Evolutionary conservation across 768 basidiomycete species (phyloP), one percentile per base, ranked within the genome.

Genomic region (Mycena amicta): DNA sequence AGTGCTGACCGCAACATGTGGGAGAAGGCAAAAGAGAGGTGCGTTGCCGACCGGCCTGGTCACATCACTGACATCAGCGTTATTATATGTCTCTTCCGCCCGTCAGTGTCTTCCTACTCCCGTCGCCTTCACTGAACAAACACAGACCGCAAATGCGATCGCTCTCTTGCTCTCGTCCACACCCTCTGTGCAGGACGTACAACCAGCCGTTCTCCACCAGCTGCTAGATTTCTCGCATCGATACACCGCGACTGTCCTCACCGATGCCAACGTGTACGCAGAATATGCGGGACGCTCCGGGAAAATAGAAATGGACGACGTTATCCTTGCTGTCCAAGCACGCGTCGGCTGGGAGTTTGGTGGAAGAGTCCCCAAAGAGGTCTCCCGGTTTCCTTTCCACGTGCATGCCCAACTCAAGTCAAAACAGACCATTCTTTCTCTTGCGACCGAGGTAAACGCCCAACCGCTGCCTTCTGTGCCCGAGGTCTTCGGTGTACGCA

Each of bases 271-370:
- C 62, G 89, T 93, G 20, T 94, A 94, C 69, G 88, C 92, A 16
- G 93, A 94, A 65, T 92, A 94, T 69, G 92, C 89, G 20, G 89
- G 90, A 15, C 80, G 87, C 43, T 71, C 84, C 2, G 89, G 88
- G 57, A 92, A 89, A 75, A 79, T 94, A 54, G 92, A 93, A 62
- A 83, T 88, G 79, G 92, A 94, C 61, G 92, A 94, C 72, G 77
- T 91, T 47, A 81, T 84, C 3, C 78, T 94, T 39, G 90, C 92
- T 2, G 87, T 93, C 4, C 92, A 94, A 71, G 91, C 92, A 5
- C 86, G 92, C 56, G 93, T 94, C 3, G 93, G 92, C 41, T 94
- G 93, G 93, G 93, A 94, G 72, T 90, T 93, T 70, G 92, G 92
- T 23, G 92, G 93, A 5, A 81, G 92, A 37, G 85, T 94, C 27